Conservation (phyloP, 1,139 yeast species). For the Kurtzmaniella quercitrusa region DNA sequence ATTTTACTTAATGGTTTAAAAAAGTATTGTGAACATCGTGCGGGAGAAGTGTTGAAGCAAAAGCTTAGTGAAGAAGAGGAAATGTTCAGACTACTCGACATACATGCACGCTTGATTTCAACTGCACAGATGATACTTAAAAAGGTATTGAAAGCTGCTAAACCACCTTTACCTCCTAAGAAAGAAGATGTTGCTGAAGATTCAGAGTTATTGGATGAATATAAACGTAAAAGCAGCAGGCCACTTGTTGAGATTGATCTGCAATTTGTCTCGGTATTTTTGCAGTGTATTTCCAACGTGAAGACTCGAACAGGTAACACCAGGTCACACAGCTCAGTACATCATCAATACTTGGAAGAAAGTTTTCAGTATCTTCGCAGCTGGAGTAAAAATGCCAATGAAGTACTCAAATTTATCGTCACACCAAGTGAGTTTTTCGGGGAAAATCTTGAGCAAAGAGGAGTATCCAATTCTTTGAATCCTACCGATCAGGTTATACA, state of each 20-base stretch:
- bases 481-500: slow-evolving; percentile 4
- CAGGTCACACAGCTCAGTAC: slow-evolving; percentile 21
- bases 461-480: background rate
- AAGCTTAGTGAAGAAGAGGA: slow-evolving; percentile 16
- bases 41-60: slow-evolving; percentile 12
- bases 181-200: slow-evolving; percentile 20
- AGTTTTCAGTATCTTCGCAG: slow-evolving; percentile 26
- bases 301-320: slow-evolving; percentile 25
- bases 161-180: slow-evolving; percentile 34
- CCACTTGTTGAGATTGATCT: slow-evolving; percentile 27
- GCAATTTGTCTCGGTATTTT: slow-evolving; percentile 26
- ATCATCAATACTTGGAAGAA: slow-evolving; percentile 26
- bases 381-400: slow-evolving; percentile 34
- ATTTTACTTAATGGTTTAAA: slow-evolving; percentile 37
- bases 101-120: slow-evolving; percentile 25
- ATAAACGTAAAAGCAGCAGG: slow-evolving; percentile 17
- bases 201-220: slow-evolving; percentile 18
- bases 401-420: slow-evolving; percentile 16
- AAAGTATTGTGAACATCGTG: slow-evolving; percentile 18
- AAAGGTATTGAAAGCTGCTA: slow-evolving; percentile 26
- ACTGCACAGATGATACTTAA: slow-evolving; percentile 27
- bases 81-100: slow-evolving; percentile 20
- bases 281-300: slow-evolving; percentile 27
- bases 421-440: slow-evolving; percentile 4
- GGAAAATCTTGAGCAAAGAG: background rate